Evolutionary conservation across 257 asterid species (phyloP), one percentile per base, ranked within the genome.

Genomic region (Fraxinus anomala): DNA sequence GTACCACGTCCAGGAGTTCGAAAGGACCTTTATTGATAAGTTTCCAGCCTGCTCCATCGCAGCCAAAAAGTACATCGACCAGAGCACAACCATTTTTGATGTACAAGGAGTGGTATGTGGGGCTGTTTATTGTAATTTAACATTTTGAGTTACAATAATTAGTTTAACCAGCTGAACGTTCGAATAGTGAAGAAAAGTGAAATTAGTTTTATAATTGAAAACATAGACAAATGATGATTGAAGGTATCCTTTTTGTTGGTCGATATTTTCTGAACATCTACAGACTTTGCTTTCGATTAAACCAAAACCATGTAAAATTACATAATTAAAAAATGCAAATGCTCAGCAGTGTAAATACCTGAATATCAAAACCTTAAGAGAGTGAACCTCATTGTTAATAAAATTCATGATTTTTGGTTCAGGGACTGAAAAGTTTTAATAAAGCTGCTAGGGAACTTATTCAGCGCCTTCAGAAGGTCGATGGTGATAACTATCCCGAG

Each of bases 401-500:
- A 34, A 1, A 34, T 26, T 34, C 54, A n/a, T 75, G 66, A 31
- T 77, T 65, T 24, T 24, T 44, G 75, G 59, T 66, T 79, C 85
- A 96, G 99, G 99, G 99, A 34, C 84, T 96, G 70, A 96, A 93
- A 81, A 92, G 83, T 70, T 92, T 96, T 86, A 96, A 88, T 70
- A 96, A 92, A 82, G 80, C 95, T 6, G 99, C 99, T 6, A 85
- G 98, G 73, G 99, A 96, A 49, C 95, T 96, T 56, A 84, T 96
- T 83, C 97, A 91, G 78, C 87, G 95, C 80, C 87, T 96, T 79
- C 99, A 96, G 83, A 91, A 90, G 78, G 79, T 96, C 11, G 98
- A 96, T 78, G 98, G 98, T 24, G 94, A 96, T 81, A 96, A 96
- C 51, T 96, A 96, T 80, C 99, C 99, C 14, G 99, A 96, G 97